Conservation (phyloP, 169 alveolate genomes). For the Cryptosporidium canis region DNA sequence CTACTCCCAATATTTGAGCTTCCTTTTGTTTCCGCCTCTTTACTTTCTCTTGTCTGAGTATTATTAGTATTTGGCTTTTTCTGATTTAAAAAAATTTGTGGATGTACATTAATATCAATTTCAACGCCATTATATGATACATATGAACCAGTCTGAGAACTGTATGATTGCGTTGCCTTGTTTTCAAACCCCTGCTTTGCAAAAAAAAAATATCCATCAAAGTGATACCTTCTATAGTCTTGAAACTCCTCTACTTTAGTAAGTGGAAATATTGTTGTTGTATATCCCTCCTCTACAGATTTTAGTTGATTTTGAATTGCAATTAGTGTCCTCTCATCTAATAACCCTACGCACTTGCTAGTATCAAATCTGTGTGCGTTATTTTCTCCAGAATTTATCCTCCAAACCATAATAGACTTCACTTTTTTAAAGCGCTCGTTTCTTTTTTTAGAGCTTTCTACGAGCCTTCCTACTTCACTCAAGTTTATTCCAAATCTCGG, state of each 20-base stretch:
- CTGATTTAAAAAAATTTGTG: slow-evolving; percentile 39
- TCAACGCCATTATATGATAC: slow-evolving; percentile 63
- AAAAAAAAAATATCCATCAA: slow-evolving; percentile 47
- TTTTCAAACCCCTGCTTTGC: slow-evolving; percentile 63
- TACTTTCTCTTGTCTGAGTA: slow-evolving; percentile 5
- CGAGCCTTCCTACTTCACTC: neutral
- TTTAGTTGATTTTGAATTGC: slow-evolving; percentile 26
- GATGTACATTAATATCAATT: slow-evolving; percentile 40
- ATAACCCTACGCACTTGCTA: slow-evolving; percentile 4
- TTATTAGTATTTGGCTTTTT: slow-evolving; percentile 34
- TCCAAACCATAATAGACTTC: slow-evolving; percentile 37
- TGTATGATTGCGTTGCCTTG: slow-evolving; percentile 54
- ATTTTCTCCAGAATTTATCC: neutral
- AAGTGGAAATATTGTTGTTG: slow-evolving; percentile 25
- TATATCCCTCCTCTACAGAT: slow-evolving; percentile 1
- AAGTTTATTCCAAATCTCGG: slow-evolving; percentile 56
- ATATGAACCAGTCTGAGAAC: slow-evolving; percentile 65
- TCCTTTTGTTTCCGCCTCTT: slow-evolving; percentile 1
- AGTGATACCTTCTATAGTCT: slow-evolving; percentile 41
- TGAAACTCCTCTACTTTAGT: slow-evolving; percentile 23
- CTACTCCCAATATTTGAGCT: neutral
- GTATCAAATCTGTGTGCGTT: neutral
- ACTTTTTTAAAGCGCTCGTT: neutral
- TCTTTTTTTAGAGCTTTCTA: neutral
- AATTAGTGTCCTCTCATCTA: slow-evolving; percentile 10